Evolutionary conservation across 2,329 filamentous ascomycete species (phyloP), one percentile per base, ranked within the genome.

Genomic region (Bipolaris bicolor): DNA sequence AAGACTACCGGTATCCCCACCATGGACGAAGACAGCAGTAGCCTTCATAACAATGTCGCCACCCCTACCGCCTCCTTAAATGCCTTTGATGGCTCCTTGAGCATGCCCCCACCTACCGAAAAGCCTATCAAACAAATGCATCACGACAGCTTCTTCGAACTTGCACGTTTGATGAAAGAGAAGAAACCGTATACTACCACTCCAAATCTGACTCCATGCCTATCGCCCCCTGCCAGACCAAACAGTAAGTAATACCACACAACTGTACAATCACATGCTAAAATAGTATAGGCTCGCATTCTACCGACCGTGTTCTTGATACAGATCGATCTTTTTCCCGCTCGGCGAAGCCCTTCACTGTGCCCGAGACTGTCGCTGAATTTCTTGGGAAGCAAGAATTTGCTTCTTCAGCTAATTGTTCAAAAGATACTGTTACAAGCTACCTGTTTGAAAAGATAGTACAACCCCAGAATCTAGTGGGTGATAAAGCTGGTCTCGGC

Each of bases 71-170:
- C 13, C 49, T 15, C 20, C 29, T 33, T 22, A 3, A 31, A 13
- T 9, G 11, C 34, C 36, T 36, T 51, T 34, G 24, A 16, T 33
- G 10, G 13, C 39, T 46, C 26, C 7, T n/a, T 15, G 6, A 29
- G 47, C 24, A n/a, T 7, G 0, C 18, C 43, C 7, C n/a, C 18
- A 3, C 3, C 37, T 33, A 13, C 29, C 5, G 2, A 51, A 20
- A 53, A 31, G 4, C 22, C 36, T n/a, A 11, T 26, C 36, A 49
- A 47, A 16, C 15, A 33, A 4, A 4, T 18, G 13, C 48, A 52
- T 5, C 53, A 18, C 15, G 66, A 70, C 40, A 67, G 61, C 41
- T 68, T 70, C 50, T 61, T 55, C 6, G 63, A 50, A 15, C 64
- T 69, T 9, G 29, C 62, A 6, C 26, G 11, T 16, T 45, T 68